These are phyloP conservation scores for Articulospora tetracladia DNA, from an alignment of 495 filamentous ascomycete species.

Conservation along the genomic window DNA sequence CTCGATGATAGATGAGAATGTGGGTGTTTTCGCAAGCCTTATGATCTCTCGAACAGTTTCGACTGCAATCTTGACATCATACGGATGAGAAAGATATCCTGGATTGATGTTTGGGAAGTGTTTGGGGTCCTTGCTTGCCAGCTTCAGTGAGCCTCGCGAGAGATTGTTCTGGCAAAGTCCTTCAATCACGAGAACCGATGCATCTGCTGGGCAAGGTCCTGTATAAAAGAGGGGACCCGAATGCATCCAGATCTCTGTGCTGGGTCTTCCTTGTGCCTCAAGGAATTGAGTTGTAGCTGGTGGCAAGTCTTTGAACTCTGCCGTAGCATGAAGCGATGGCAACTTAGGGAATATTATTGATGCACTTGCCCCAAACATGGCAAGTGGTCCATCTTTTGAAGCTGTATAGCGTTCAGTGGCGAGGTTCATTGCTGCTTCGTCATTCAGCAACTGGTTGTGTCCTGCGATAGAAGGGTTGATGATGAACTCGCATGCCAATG, in stretches of 20 bases:
- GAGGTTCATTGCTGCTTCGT: neutral
- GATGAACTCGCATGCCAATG: neutral
- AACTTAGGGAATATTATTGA: neutral
- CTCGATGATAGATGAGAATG: conserved; percentile 43
- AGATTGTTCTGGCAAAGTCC: conserved; percentile 27
- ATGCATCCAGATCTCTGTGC: too few relatives aligned
- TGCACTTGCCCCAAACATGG: neutral
- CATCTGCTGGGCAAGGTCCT: neutral
- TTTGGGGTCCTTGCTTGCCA: conserved; percentile 33
- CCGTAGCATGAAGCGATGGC: neutral
- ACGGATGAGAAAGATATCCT: conserved; percentile 32
- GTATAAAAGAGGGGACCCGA: neutral
- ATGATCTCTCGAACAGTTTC: conserved; percentile 47
- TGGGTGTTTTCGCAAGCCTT: conserved; percentile 38
- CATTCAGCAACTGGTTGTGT: neutral
- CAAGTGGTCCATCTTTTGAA: neutral
- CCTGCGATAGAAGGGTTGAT: neutral
- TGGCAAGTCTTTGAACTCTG: too few relatives aligned
- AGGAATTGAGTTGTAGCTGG: too few relatives aligned
- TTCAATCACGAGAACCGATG: neutral
- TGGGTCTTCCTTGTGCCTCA: too few relatives aligned
- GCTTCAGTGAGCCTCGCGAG: conserved; percentile 54
- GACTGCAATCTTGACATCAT: conserved; percentile 29
- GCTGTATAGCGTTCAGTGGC: neutral
- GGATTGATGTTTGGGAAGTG: conserved; percentile 44